phyloP scores from a whole-genome alignment of 768 basidiomycete species.

The Tubosaeta sp. region DNA sequence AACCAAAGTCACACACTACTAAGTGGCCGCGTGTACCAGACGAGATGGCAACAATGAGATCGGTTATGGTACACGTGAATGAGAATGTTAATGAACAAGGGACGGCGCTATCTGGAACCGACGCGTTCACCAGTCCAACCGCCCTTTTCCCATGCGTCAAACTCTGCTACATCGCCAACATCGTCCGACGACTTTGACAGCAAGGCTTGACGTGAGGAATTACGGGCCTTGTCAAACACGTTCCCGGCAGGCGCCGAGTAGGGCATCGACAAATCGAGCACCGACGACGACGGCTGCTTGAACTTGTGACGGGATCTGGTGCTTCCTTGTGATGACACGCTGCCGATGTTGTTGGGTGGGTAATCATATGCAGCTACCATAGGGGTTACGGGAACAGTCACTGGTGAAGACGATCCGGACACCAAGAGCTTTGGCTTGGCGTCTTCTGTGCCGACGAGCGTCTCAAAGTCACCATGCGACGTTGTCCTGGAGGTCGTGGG shows the following conservation, averaged over 20 bases:
- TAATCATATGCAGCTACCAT: constrained; percentile 35
- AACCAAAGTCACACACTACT: constrained; percentile 16
- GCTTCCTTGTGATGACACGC: constrained; percentile 26
- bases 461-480: constrained; percentile 22
- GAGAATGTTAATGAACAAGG: not conserved
- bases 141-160: constrained; percentile 40
- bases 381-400: constrained; percentile 4
- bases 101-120: constrained; percentile 21
- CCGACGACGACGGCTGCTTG: constrained; percentile 36
- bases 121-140: constrained; percentile 41
- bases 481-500: constrained; percentile 34
- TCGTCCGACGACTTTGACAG: not conserved
- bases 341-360: constrained; percentile 52
- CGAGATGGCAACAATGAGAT: constrained; percentile 1
- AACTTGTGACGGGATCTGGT: constrained; percentile 26
- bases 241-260: constrained; percentile 34
- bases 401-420: constrained; percentile 16
- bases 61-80: constrained; percentile 17
- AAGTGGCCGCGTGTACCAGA: constrained; percentile 18
- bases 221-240: constrained; percentile 22
- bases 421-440: constrained; percentile 7
- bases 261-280: constrained; percentile 34
- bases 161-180: constrained; percentile 8
- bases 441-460: constrained; percentile 16
- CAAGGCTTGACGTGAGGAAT: constrained; percentile 3